Evolutionary conservation across 192 early-diverging fungal species (phyloP).

Genomic region (Podila epigama): DNA sequence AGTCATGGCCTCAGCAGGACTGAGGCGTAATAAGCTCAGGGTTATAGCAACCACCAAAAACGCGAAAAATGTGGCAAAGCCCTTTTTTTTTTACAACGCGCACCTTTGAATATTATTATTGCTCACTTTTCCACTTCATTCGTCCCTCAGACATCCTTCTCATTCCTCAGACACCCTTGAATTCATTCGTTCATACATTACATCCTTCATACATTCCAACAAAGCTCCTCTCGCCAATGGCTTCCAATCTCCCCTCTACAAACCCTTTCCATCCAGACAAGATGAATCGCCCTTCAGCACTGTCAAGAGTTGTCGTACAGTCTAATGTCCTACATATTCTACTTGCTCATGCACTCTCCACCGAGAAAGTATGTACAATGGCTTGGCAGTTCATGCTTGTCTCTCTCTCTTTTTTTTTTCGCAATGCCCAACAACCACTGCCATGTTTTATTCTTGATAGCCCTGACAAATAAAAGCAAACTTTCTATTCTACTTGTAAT

Average conservation of each 20-base stretch:
- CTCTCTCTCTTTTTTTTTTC: too few relatives aligned
- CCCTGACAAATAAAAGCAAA: too few relatives aligned
- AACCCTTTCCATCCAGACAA: slow-evolving; percentile 50
- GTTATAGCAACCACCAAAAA: not conserved
- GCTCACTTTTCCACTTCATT: not conserved
- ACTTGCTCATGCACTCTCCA: slow-evolving; percentile 55
- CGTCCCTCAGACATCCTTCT: too few relatives aligned
- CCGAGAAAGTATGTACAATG: slow-evolving; percentile 50
- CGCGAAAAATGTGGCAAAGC: too few relatives aligned
- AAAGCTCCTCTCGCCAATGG: not conserved
- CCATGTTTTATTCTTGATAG: not conserved
- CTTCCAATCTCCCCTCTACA: slow-evolving; percentile 7
- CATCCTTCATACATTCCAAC: not conserved
- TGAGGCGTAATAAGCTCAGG: not conserved
- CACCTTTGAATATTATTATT: too few relatives aligned
- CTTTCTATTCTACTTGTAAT: too few relatives aligned
- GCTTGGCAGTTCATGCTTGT: not conserved
- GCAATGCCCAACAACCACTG: not conserved
- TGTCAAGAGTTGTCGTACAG: slow-evolving; percentile 49
- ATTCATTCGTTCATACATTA: not conserved
- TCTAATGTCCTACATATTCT: slow-evolving; percentile 55
- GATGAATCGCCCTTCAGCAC: slow-evolving; percentile 32
- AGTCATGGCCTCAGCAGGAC: not conserved
- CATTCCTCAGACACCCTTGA: too few relatives aligned
- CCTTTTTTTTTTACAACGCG: not conserved